Percentiles rank a stretch among this genome's conserved stretches.
These are phyloP conservation scores for Hsuehochloa calcarea DNA, from an alignment of 176 grass and related monocot species.

Conservation along the genomic window DNA sequence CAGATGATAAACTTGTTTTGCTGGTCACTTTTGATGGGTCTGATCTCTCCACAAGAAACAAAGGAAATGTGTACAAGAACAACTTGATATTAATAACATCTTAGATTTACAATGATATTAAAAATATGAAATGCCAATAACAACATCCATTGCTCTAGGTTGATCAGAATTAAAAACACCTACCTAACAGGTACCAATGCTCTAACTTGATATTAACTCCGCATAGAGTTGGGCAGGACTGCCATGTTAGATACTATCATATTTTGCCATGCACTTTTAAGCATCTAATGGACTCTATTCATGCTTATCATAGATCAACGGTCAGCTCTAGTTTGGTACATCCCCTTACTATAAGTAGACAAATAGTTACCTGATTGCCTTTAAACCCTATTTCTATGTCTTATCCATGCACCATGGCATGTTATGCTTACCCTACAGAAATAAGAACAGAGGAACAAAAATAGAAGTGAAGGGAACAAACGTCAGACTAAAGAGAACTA, in stretches of 20 bases:
- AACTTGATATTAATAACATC: background rate
- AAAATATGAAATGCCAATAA: background rate
- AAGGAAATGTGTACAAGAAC: constrained; percentile 34
- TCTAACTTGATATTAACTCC: background rate
- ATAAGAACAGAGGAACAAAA: background rate
- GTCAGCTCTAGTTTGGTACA: background rate
- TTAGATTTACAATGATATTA: background rate
- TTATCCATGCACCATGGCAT: background rate
- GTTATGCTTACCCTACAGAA: background rate
- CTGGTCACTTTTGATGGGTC: constrained; percentile 71
- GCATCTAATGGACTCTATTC: background rate
- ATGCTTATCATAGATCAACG: background rate
- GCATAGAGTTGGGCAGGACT: background rate
- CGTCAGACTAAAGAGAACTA: background rate
- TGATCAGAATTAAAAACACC: background rate
- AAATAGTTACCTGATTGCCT: constrained; percentile 1
- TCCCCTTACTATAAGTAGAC: background rate
- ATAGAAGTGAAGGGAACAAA: background rate
- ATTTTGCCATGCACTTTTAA: background rate
- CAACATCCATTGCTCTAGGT: background rate
- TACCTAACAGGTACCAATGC: background rate
- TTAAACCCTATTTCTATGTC: constrained; percentile 1
- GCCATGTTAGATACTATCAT: background rate
- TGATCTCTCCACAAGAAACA: constrained; percentile 32
- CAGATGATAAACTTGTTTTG: constrained; percentile 67